These are phyloP conservation scores for Globisporangium apiculatum DNA, from an alignment of 352 stramenopile species.

Conservation along the genomic window DNA sequence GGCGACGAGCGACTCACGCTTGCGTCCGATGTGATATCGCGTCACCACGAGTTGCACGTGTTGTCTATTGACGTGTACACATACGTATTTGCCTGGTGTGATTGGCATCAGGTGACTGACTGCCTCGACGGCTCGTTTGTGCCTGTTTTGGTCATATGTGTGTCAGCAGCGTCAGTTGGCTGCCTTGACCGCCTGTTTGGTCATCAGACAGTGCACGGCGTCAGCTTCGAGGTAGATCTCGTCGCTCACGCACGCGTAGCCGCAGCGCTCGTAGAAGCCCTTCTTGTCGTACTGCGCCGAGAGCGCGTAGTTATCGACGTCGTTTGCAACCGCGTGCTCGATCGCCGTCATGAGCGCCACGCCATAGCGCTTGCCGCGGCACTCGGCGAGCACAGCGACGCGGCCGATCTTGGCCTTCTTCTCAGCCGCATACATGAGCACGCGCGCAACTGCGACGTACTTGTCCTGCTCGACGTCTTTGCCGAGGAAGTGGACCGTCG, in stretches of 20 bases:
- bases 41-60: background rate
- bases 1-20: slow-evolving; percentile 2
- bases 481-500: slow-evolving; percentile 45
- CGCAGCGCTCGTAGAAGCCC: slow-evolving; percentile 64
- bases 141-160: too few relatives aligned
- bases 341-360: background rate
- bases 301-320: slow-evolving; percentile 7
- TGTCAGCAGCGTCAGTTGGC: background rate
- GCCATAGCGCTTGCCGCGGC: background rate
- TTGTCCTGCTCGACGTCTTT: slow-evolving; percentile 43
- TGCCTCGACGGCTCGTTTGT: too few relatives aligned
- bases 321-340: background rate
- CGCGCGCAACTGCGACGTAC: slow-evolving; percentile 41
- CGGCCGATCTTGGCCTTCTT: slow-evolving; percentile 42
- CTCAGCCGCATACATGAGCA: slow-evolving; percentile 20
- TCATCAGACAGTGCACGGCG: slow-evolving; percentile 51
- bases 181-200: slow-evolving; percentile 17
- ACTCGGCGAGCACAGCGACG: background rate
- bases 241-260: slow-evolving; percentile 38
- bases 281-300: slow-evolving; percentile 47
- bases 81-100: background rate
- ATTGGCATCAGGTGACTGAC: too few relatives aligned
- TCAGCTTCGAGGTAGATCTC: slow-evolving; percentile 51
- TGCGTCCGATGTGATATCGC: slow-evolving; percentile 10
- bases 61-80: background rate